Evolutionary conservation across 2,329 filamentous ascomycete genomes (phyloP).

Genomic region (Diplodia seriata): DNA sequence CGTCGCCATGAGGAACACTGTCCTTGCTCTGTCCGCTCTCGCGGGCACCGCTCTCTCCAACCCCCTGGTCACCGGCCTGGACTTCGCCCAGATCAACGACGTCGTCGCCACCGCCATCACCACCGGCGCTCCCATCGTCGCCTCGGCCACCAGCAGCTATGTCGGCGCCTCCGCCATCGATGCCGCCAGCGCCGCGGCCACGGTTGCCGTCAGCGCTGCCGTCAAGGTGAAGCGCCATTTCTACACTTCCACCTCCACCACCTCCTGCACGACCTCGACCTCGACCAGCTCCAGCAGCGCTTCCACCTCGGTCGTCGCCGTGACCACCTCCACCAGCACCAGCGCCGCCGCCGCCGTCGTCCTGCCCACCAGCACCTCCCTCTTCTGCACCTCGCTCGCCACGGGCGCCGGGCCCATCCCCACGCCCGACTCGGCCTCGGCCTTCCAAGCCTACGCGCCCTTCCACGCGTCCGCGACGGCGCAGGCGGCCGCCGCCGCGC

Average conservation of each 20-base stretch:
- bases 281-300: constrained; percentile 3
- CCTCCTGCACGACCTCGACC: background rate
- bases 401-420: constrained; percentile 13
- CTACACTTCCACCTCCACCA: background rate
- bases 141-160: background rate
- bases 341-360: background rate
- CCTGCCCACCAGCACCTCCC: background rate
- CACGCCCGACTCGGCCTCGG: constrained; percentile 14
- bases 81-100: constrained; percentile 25
- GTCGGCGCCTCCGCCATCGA: constrained; percentile 2
- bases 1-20: constrained; percentile 15
- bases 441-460: constrained; percentile 1
- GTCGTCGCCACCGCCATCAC: constrained; percentile 5
- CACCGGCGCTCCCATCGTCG: constrained; percentile 1
- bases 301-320: background rate
- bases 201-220: background rate
- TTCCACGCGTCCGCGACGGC: constrained; percentile 6
- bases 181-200: constrained; percentile 11
- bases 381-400: constrained; percentile 15
- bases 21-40: constrained; percentile 26
- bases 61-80: constrained; percentile 10
- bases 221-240: constrained; percentile 22
- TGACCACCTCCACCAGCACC: background rate
- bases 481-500: background rate
- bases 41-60: constrained; percentile 22